Percentiles rank a stretch among this genome's conserved stretches.
These are phyloP conservation scores for Cladosporium austrohemisphaericum DNA, from an alignment of 2,329 filamentous ascomycete species.

Conservation along the genomic window DNA sequence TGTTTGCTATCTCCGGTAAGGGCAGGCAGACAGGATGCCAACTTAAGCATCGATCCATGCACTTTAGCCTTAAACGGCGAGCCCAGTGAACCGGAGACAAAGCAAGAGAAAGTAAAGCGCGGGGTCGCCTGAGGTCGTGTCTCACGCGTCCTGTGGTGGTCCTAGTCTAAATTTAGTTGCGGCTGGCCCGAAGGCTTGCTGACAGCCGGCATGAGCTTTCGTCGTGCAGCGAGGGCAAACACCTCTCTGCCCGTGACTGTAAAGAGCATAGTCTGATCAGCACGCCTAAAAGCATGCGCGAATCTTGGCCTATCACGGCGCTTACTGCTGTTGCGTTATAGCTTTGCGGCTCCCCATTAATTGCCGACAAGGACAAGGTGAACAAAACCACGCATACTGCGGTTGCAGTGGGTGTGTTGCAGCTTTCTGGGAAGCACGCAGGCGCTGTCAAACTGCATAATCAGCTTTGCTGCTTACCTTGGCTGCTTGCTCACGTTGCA, in stretches of 20 bases:
- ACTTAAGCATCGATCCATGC: constrained; percentile 11
- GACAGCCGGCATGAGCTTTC: neutral
- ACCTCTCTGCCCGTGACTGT: neutral
- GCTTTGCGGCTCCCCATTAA: constrained; percentile 10
- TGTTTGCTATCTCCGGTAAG: neutral
- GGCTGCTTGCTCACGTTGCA: too few relatives aligned
- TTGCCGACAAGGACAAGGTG: neutral
- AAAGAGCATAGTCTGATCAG: constrained; percentile 9
- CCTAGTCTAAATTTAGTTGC: constrained; percentile 4
- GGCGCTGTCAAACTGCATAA: too few relatives aligned
- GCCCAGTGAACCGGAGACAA: neutral
- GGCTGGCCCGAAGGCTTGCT: neutral
- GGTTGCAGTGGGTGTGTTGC: neutral
- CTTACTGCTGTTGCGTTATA: constrained; percentile 7
- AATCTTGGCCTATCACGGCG: constrained; percentile 2
- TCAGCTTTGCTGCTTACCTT: too few relatives aligned
- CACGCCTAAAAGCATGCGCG: neutral
- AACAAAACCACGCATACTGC: neutral
- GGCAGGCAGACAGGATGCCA: neutral
- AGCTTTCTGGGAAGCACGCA: too few relatives aligned
- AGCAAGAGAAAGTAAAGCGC: neutral
- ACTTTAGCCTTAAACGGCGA: neutral
- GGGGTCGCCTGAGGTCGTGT: constrained; percentile 2
- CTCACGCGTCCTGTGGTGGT: too few relatives aligned
- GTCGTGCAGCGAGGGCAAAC: neutral